A percentile compares a stretch with the other conserved stretches of the same genome.
Evolutionary conservation across 2,329 filamentous ascomycete genomes (phyloP).

Genomic region (Xylariaceae sp.): DNA sequence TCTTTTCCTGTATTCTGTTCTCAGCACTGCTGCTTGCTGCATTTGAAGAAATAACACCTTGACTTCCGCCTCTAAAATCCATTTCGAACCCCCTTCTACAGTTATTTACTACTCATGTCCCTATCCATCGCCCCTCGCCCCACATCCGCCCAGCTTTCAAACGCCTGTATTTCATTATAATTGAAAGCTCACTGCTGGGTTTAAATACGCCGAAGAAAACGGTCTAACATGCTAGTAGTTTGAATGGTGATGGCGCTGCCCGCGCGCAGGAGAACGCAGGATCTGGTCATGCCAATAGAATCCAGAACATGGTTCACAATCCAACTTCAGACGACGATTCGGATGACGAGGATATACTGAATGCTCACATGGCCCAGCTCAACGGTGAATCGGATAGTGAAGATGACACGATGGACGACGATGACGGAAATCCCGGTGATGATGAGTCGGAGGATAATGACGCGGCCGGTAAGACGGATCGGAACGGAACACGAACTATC

Average conservation of each 20-base stretch:
- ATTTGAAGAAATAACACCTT: background rate
- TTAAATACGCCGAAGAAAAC: background rate
- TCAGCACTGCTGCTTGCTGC: background rate
- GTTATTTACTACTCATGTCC: background rate
- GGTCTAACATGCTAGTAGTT: slow-evolving; percentile 2
- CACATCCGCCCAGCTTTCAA: background rate
- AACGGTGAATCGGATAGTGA: background rate
- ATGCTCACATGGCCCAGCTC: background rate
- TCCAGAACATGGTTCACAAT: background rate
- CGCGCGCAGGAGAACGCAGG: background rate
- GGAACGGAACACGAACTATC: background rate
- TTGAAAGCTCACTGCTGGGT: background rate
- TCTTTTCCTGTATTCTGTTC: background rate
- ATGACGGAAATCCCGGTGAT: background rate
- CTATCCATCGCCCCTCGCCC: background rate
- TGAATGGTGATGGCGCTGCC: background rate
- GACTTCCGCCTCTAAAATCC: background rate
- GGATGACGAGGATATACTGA: background rate
- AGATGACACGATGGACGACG: background rate
- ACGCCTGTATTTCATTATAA: background rate
- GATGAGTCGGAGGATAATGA: background rate
- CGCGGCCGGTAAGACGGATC: background rate
- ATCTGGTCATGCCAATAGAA: background rate
- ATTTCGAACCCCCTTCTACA: background rate
- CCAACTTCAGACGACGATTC: background rate